These are phyloP conservation scores for Floccularia luteovirens DNA, from an alignment of 768 basidiomycete genomes.

Conservation along the genomic window DNA sequence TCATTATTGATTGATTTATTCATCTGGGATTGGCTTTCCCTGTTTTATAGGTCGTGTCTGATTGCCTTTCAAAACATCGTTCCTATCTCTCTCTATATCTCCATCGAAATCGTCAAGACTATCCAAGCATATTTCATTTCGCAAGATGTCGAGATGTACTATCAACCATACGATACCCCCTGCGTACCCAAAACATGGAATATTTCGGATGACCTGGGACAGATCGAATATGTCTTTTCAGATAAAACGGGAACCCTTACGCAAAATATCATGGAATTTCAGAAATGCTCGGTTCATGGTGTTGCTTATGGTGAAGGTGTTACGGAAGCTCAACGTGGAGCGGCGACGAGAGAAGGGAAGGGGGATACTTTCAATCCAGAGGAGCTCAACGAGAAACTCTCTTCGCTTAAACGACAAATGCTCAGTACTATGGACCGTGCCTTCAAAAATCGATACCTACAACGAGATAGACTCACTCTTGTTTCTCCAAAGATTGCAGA, in stretches of 20 bases:
- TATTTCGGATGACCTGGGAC: slow-evolving; percentile 96
- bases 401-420: slow-evolving; percentile 68
- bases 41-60: slow-evolving; percentile 63
- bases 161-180: slow-evolving; percentile 74
- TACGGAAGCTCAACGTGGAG: slow-evolving; percentile 92
- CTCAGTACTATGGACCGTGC: slow-evolving; percentile 59
- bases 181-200: slow-evolving; percentile 98
- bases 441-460: slow-evolving; percentile 87
- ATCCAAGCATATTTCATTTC: slow-evolving; percentile 96
- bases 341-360: slow-evolving; percentile 76
- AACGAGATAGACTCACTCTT: slow-evolving; percentile 76
- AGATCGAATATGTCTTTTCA: slow-evolving; percentile 88
- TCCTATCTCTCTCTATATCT: slow-evolving; percentile 93
- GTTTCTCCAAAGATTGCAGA: slow-evolving; percentile 81
- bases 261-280: slow-evolving; percentile 98
- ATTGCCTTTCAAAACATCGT: slow-evolving; percentile 98
- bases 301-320: slow-evolving; percentile 87
- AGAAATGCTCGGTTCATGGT: slow-evolving; percentile 86
- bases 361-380: slow-evolving; percentile 57
- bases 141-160: slow-evolving; percentile 96
- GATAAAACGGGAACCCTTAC: slow-evolving; percentile 98
- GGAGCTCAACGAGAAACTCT: slow-evolving; percentile 64
- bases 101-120: slow-evolving; percentile 97
- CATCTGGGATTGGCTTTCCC: slow-evolving; percentile 1
- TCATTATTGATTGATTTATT: slow-evolving; percentile 1